Evolutionary conservation across 2,329 filamentous ascomycete species (phyloP), one percentile per base, ranked within the genome.

Genomic region (Pseudocercospora crystallina): DNA sequence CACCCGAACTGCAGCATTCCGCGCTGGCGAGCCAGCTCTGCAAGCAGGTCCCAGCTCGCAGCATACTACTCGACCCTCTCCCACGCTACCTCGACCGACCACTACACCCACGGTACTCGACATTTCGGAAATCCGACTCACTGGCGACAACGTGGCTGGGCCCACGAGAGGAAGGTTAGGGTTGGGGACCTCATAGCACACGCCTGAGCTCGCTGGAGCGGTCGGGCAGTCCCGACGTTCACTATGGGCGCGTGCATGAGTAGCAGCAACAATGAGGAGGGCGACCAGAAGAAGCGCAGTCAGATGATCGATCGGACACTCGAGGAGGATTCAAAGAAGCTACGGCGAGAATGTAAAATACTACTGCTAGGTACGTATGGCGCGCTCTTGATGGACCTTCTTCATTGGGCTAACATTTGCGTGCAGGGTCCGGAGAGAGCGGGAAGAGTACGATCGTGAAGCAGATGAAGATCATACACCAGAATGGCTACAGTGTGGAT

Each of bases 401-500:
- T 9, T n/a, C 11, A 30, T 52, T 26, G 20, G 7, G 33, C 33
- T 5, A n/a, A 8, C 5, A 30, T 32, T 34, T 35, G 43, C 43
- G 37, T 39, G 43, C 47, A 96, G 94, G 94, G 60, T 97, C 94
- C 60, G 94, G 94, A 60, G 94, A 99, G 77, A 97, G 92, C 73
- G 94, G 94, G 62, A 99, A 99, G 75, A 97, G 94, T 51, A 99
- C 94, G 8, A 97, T 99, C 65, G 94, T 99, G 62, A 99, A 99
- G 74, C 94, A 99, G 79, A 99, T 99, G 94, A 99, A 97, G 76
- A 99, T 99, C 64, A 97, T 99, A 67, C 94, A 99, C 69, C 87
- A 97, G 65, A 96, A 96, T 74, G 94, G 94, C 54, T 99, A 99
- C 73, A 91, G 89, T 9, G 84, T 90, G 61, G 92, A 97, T 65